These are phyloP conservation scores for Ophiostoma pallidulum DNA, from an alignment of 2,329 filamentous ascomycete genomes.

Conservation along the genomic window DNA sequence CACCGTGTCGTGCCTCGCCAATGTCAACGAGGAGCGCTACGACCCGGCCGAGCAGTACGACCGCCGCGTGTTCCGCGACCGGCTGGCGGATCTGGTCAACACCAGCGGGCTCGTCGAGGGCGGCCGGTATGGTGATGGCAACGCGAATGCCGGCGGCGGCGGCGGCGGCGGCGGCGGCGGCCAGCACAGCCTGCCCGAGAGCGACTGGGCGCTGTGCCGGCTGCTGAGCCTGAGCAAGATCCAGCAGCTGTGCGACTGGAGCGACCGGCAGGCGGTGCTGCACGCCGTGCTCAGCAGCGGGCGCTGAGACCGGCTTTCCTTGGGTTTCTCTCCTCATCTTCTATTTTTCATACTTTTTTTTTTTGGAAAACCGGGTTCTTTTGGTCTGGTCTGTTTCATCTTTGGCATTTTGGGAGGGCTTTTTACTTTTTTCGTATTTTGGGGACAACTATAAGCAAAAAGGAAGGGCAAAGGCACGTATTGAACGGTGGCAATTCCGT, in stretches of 20 bases:
- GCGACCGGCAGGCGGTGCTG: conserved; percentile 8
- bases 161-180: neutral
- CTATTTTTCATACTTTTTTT: too few species aligned
- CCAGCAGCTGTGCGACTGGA: conserved; percentile 11
- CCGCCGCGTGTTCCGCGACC: conserved; percentile 20
- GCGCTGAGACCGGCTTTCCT: too few species aligned
- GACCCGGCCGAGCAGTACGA: conserved; percentile 18
- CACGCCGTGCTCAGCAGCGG: conserved; percentile 9
- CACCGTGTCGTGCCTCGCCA: conserved; percentile 19
- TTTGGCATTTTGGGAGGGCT: neutral
- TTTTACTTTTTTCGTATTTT: neutral
- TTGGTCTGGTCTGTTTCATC: neutral
- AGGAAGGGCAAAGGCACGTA: too few species aligned
- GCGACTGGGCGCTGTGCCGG: conserved; percentile 18
- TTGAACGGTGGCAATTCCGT: too few species aligned
- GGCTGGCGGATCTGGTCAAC: conserved; percentile 17
- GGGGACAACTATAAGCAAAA: too few species aligned
- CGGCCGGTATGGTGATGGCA: too few species aligned
- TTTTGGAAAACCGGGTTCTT: too few species aligned
- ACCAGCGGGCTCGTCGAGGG: neutral
- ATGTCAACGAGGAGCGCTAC: conserved; percentile 19
- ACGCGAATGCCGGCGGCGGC: too few species aligned
- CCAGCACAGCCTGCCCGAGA: conserved; percentile 14
- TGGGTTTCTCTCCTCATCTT: too few species aligned
- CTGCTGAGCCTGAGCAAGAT: conserved; percentile 17